A percentile compares a stretch with the other conserved stretches of the same genome.
These are phyloP conservation scores for Phytophthora rubi DNA, from an alignment of 352 stramenopile species.

Conservation along the genomic window DNA sequence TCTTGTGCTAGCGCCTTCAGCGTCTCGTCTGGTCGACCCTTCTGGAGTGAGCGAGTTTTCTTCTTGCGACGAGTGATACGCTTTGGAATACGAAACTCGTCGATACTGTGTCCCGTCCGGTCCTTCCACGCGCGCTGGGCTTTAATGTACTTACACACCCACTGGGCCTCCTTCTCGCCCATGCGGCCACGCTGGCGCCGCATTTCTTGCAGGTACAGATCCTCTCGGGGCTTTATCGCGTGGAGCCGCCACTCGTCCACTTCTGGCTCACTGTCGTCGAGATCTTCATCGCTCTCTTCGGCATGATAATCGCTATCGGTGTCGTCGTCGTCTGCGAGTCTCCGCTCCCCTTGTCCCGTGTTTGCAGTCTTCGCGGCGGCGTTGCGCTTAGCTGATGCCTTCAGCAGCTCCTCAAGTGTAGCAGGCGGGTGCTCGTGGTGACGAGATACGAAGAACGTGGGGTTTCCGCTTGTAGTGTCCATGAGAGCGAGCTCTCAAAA, in stretches of 20 bases:
- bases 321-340: conserved; percentile 22
- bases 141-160: conserved; percentile 37
- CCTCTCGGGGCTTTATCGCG: conserved; percentile 29
- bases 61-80: conserved; percentile 3
- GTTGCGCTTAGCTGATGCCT: conserved; percentile 9
- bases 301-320: conserved; percentile 38
- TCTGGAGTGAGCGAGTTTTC: background rate
- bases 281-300: conserved; percentile 28
- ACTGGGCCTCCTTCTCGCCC: conserved; percentile 29
- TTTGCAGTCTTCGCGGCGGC: background rate
- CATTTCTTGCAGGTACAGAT: conserved; percentile 38
- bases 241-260: conserved; percentile 40
- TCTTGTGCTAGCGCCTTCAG: background rate
- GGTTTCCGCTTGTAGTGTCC: background rate
- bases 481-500: conserved; percentile 2
- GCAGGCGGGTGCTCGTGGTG: conserved; percentile 23
- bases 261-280: conserved; percentile 30
- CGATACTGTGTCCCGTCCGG: conserved; percentile 33
- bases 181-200: conserved; percentile 27
- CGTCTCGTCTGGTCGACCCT: background rate
- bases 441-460: conserved; percentile 25
- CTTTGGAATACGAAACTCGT: conserved; percentile 28
- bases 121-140: conserved; percentile 31
- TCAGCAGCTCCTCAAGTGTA: conserved; percentile 26
- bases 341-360: background rate